phyloP scores from a whole-genome alignment of 345 rosid genomes.

The Syzygium oleosum region DNA sequence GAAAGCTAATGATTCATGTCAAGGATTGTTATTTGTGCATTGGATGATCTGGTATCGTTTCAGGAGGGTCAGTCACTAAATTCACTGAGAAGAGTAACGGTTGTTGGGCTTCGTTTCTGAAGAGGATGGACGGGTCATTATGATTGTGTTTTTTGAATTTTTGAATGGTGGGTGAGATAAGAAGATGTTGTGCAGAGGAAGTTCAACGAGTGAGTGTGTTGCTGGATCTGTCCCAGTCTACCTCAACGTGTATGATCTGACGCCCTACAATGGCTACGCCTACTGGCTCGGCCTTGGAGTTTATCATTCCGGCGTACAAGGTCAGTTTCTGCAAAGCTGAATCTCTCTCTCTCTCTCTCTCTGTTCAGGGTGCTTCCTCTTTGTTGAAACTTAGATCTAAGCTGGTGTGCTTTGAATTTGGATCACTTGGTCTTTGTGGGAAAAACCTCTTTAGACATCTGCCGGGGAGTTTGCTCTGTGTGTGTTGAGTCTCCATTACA shows the following conservation, averaged over 20 bases:
- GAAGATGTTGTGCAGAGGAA: slow-evolving; percentile 65
- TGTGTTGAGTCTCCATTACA: background rate
- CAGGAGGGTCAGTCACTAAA: background rate
- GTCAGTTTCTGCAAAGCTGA: slow-evolving; percentile 20
- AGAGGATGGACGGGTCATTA: background rate
- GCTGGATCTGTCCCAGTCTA: slow-evolving; percentile 82
- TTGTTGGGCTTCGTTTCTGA: background rate
- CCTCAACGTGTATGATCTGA: slow-evolving; percentile 95
- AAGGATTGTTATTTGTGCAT: background rate
- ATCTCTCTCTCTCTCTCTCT: background rate
- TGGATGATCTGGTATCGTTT: background rate
- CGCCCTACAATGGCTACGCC: slow-evolving; percentile 90
- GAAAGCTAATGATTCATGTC: background rate
- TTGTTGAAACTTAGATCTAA: background rate
- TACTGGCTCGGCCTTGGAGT: slow-evolving; percentile 98
- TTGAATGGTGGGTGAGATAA: background rate
- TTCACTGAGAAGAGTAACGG: background rate
- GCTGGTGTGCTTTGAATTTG: background rate
- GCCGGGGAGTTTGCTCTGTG: background rate
- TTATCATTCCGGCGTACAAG: slow-evolving; percentile 98
- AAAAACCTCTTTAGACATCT: background rate
- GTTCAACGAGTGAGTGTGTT: slow-evolving; percentile 25
- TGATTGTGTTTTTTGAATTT: background rate
- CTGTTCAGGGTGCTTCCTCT: background rate
- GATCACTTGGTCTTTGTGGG: background rate